phyloP scores from a whole-genome alignment of 305 asterid genomes.

The Solanum hybrid region DNA sequence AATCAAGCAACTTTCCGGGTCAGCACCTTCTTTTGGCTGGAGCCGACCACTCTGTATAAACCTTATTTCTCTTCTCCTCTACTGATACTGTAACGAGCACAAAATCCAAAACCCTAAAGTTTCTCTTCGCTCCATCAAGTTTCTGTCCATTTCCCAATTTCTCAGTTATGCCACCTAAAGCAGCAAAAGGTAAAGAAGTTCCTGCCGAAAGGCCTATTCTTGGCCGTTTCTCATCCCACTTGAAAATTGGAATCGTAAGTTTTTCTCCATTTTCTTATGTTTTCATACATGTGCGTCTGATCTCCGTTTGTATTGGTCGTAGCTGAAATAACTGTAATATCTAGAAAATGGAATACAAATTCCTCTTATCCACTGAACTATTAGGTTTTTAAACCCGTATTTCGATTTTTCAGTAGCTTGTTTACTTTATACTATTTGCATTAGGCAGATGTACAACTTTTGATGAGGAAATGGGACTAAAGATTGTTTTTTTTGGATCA shows the following conservation, averaged over 20 bases:
- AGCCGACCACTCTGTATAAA: not conserved
- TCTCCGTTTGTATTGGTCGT: not conserved
- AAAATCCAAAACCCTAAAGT: not conserved
- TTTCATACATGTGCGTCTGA: not conserved
- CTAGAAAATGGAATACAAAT: not conserved
- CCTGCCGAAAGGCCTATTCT: constrained; percentile 76
- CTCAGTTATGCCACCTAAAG: constrained; percentile 72
- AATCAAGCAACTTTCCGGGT: not conserved
- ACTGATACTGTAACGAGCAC: not conserved
- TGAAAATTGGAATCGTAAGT: constrained; percentile 84
- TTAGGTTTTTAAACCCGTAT: not conserved
- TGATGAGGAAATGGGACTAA: not conserved
- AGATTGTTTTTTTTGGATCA: too few species aligned
- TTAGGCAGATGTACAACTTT: not conserved
- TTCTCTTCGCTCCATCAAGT: not conserved
- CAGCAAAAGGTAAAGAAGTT: constrained; percentile 76
- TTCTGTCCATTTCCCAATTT: not conserved
- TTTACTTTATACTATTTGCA: not conserved
- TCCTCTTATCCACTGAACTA: not conserved
- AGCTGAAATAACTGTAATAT: not conserved
- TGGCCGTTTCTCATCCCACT: constrained; percentile 89
- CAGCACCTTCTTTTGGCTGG: not conserved
- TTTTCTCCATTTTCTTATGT: not conserved
- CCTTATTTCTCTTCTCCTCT: not conserved
- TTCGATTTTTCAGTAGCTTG: not conserved